Evolutionary conservation across 352 stramenopile genomes (phyloP).

Genomic region (Thalassiosira sp.): DNA sequence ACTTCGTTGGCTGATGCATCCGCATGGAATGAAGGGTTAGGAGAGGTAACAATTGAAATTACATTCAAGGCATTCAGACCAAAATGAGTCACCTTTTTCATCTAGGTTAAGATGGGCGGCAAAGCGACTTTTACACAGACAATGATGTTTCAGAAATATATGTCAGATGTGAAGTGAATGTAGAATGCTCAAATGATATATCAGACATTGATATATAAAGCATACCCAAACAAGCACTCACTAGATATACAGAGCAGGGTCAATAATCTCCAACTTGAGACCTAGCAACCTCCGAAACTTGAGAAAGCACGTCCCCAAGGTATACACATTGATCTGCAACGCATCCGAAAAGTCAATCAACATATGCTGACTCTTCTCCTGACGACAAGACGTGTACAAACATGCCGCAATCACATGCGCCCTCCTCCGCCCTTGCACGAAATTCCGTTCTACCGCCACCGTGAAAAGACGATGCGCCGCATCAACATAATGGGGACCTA

Average conservation of each 20-base stretch:
- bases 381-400: constrained; percentile 98
- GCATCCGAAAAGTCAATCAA: constrained; percentile 99
- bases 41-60: background rate
- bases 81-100: constrained; percentile 74
- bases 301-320: constrained; percentile 86
- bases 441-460: constrained; percentile 94
- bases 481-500: constrained; percentile 95
- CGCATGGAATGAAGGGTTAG: background rate
- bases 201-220: too few species aligned
- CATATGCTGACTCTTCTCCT: constrained; percentile 97
- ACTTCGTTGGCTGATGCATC: constrained; percentile 83
- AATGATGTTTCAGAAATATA: background rate
- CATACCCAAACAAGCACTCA: too few species aligned
- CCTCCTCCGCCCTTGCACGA: constrained; percentile 93
- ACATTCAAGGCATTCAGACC: background rate
- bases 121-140: constrained; percentile 84
- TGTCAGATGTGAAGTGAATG: background rate
- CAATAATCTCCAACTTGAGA: constrained; percentile 96
- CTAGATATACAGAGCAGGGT: constrained; percentile 97
- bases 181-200: too few species aligned
- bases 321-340: constrained; percentile 95
- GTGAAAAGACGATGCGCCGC: constrained; percentile 94
- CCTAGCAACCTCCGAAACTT: constrained; percentile 92
- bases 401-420: constrained; percentile 96
- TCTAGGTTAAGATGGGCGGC: constrained; percentile 97